Conservation (phyloP, 2,329 filamentous ascomycete species). For the Samsoniella hepiali region DNA sequence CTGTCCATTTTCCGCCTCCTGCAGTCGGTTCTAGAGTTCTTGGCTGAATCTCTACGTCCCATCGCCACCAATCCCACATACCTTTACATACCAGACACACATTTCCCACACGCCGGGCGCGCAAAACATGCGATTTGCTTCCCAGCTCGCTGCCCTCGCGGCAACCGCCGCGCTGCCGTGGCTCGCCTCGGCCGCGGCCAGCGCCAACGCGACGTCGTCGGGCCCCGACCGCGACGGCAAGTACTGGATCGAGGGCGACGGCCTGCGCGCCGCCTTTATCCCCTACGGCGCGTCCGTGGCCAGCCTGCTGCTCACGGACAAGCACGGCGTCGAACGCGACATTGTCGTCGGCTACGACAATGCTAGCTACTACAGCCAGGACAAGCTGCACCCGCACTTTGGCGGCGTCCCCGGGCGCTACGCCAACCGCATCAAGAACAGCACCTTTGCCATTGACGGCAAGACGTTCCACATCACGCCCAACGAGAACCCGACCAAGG, state of each 20-base stretch:
- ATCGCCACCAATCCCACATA: not conserved
- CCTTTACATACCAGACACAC: not conserved
- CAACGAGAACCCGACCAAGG: conserved; percentile 59
- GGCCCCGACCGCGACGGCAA: conserved; percentile 59
- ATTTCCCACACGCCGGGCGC: not conserved
- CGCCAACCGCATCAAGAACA: conserved; percentile 78
- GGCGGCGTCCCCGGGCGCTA: conserved; percentile 73
- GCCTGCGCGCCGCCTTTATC: conserved; percentile 67
- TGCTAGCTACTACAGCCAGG: conserved; percentile 64
- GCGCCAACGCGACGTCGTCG: conserved; percentile 20
- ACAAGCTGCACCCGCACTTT: conserved; percentile 66
- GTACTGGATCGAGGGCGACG: conserved; percentile 67
- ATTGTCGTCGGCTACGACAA: conserved; percentile 75
- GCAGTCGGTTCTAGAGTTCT: not conserved
- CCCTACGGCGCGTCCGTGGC: conserved; percentile 71
- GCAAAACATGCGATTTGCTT: conserved; percentile 24
- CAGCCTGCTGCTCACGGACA: conserved; percentile 68
- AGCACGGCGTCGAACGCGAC: conserved; percentile 65
- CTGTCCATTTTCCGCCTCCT: not conserved
- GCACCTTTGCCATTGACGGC: conserved; percentile 66
- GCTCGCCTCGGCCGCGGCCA: conserved; percentile 17
- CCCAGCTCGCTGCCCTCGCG: conserved; percentile 20
- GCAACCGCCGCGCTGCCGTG: conserved; percentile 22
- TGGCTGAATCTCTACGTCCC: conserved; percentile 8
- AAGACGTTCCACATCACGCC: conserved; percentile 54